A percentile compares a stretch with the other conserved stretches of the same genome.
These are phyloP conservation scores for Dictyostelium capitatum DNA, from an alignment of 78 protist species.

Conservation along the genomic window DNA sequence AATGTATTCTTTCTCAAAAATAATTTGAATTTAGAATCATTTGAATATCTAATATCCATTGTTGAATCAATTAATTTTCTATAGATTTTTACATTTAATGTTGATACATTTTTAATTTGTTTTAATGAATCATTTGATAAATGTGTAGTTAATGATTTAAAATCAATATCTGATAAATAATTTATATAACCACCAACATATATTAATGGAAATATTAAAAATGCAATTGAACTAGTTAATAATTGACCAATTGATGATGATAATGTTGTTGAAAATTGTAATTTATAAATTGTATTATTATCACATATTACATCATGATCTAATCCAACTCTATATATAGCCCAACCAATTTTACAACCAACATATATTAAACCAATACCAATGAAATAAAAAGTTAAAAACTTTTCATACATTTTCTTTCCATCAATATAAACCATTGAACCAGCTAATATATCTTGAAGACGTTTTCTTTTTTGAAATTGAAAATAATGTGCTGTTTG, in stretches of 20 bases:
- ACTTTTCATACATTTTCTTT: background rate
- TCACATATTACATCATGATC: background rate
- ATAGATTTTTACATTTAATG: background rate
- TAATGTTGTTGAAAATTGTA: background rate
- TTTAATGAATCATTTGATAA: background rate
- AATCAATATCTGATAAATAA: slow-evolving; percentile 7
- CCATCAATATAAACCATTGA: background rate
- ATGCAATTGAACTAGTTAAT: background rate
- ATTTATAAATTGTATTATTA: background rate
- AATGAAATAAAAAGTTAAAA: background rate
- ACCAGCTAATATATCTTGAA: slow-evolving; percentile 10
- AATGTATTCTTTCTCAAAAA: background rate
- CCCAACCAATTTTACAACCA: background rate
- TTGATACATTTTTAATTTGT: background rate
- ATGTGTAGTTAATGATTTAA: background rate
- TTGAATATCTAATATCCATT: background rate
- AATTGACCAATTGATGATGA: background rate
- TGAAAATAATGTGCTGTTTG: slow-evolving; percentile 7
- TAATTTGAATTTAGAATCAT: background rate
- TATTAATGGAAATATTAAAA: background rate
- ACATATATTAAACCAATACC: background rate
- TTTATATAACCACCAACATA: slow-evolving; percentile 1
- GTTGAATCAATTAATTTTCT: background rate
- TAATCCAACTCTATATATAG: background rate
- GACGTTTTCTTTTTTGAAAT: slow-evolving; percentile 4